Percentiles rank a stretch among this genome's conserved stretches.
These are phyloP conservation scores for Trypanosoma mega DNA, from an alignment of 208 protist species.

Conservation along the genomic window DNA sequence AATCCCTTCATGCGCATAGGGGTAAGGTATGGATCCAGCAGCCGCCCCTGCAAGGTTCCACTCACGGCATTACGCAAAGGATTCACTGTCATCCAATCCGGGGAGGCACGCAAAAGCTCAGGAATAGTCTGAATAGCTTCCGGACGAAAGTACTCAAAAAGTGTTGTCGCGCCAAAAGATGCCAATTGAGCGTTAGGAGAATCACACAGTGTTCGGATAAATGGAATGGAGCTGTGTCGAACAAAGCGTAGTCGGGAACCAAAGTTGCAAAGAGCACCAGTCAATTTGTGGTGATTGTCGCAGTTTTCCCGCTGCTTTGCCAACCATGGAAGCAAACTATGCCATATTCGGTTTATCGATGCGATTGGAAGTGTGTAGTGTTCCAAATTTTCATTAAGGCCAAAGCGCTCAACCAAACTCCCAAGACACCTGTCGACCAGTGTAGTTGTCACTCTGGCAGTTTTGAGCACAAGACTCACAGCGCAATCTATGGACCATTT, in stretches of 20 bases:
- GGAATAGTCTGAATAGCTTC: conserved; percentile 10
- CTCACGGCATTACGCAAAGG: conserved; percentile 1
- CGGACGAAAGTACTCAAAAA: conserved; percentile 17
- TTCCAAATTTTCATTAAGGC: not conserved
- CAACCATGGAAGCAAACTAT: conserved; percentile 8
- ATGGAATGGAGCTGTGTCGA: not conserved
- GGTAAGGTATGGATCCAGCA: conserved; percentile 14
- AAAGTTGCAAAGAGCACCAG: not conserved
- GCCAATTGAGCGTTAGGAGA: not conserved
- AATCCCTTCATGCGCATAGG: not conserved
- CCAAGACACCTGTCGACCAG: conserved; percentile 7
- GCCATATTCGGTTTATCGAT: conserved; percentile 3
- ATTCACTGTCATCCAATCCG: conserved; percentile 4
- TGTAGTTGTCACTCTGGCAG: not conserved
- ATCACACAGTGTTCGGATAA: conserved; percentile 11
- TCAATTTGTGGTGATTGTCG: not conserved
- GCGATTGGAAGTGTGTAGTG: not conserved
- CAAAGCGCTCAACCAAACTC: not conserved
- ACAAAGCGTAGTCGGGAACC: conserved; percentile 10
- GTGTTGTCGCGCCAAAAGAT: conserved; percentile 3
- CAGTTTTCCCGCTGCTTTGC: not conserved
- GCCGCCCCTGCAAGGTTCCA: conserved; percentile 5
- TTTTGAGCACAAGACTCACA: not conserved
- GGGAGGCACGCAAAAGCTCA: not conserved
- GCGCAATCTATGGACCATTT: not conserved